Evolutionary conservation across 2,329 filamentous ascomycete genomes (phyloP).

Genomic region (Leptodontidium sp.): DNA sequence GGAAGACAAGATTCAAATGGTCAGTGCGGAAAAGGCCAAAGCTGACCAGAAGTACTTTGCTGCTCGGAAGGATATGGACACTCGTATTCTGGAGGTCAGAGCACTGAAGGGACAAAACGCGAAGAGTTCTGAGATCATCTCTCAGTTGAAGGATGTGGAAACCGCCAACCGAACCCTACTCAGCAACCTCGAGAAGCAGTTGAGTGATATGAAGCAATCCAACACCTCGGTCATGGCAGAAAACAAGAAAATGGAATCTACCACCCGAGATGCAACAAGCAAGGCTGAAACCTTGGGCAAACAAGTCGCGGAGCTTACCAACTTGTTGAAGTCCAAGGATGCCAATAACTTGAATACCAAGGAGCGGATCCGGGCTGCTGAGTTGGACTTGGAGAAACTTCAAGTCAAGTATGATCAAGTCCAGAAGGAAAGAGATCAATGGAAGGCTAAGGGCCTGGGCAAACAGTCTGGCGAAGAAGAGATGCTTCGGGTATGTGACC

Average conservation of each 20-base stretch:
- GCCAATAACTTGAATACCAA: conserved; percentile 58
- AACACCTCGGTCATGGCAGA: conserved; percentile 76
- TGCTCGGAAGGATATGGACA: conserved; percentile 92
- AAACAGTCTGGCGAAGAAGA: conserved; percentile 86
- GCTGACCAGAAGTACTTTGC: conserved; percentile 98
- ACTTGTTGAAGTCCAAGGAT: conserved; percentile 79
- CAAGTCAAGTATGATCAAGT: conserved; percentile 79
- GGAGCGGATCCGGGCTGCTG: conserved; percentile 67
- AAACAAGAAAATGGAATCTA: conserved; percentile 77
- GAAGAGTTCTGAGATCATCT: conserved; percentile 92
- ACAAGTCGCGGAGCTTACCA: conserved; percentile 80
- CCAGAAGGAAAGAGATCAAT: conserved; percentile 83
- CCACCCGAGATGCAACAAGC: conserved; percentile 73
- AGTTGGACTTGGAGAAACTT: conserved; percentile 81
- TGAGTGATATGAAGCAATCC: conserved; percentile 81
- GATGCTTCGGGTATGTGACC: conserved; percentile 79
- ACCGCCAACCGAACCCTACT: conserved; percentile 77
- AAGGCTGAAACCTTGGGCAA: conserved; percentile 75
- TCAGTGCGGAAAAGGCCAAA: conserved; percentile 90
- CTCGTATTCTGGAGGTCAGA: conserved; percentile 80
- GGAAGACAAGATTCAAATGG: conserved; percentile 79
- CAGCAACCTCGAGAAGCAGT: conserved; percentile 88
- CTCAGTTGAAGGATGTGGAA: conserved; percentile 91
- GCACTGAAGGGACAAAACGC: conserved; percentile 82
- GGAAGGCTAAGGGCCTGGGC: conserved; percentile 83